Evolutionary conservation across 129 eudicot species (phyloP), one percentile per base, ranked within the genome.

Genomic region (Helianthus tuberosus): DNA sequence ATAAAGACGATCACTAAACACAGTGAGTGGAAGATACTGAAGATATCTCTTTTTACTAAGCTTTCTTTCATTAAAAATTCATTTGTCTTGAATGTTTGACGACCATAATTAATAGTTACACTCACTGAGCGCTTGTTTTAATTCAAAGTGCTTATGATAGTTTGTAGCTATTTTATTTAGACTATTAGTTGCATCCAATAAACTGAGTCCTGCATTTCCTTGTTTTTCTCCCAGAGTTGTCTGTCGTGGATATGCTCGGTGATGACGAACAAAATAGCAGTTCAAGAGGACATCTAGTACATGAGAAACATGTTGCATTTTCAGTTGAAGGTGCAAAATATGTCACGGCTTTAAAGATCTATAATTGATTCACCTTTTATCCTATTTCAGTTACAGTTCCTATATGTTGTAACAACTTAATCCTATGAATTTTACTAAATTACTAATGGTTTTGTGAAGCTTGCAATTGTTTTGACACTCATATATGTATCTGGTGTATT

Each of bases 231-330:
- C 9, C 85, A 93, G 98, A 81, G 75, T 75, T 83, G 63, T 86
- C 89, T 41, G 87, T 93, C n/a, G 44, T 90, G 71, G 97, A 88
- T 75, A 80, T 93, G 81, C 87, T 93, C 17, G 84, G 88, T 67
- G 98, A 90, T 76, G 95, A 82, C 77, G 95, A 82, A 66, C 73
- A 86, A 77, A 79, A 43, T 71, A 70, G 64, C 64, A 75, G 63
- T 68, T 63, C 69, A 47, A 78, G 82, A 67, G 85, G 83, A 81
- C 72, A 68, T 75, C 70, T 81, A 36, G 79, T 25, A 58, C 85
- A 64, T 69, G 96, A 93, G 85, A 76, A 89, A 72, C 98, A 93
- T 85, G 98, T 86, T 53, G 87, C 97, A 27, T 93, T 93, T 80
- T 86, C 97, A 58, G 80, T 93, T 60, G 93, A 90, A 93, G 98